phyloP scores from a whole-genome alignment of 129 eudicot genomes.

The sunflower (Helianthus annuus) region HanXRQr2.0-SUNRISE NC_035436.2:23804531-23805030 shows the following conservation, averaged over 20 bases:
- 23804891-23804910: too few relatives aligned
- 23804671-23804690: slow-evolving; percentile 37
- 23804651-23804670: slow-evolving; percentile 44
- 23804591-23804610: slow-evolving; percentile 52
- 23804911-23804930: too few relatives aligned
- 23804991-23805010: too few relatives aligned
- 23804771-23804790: background rate
- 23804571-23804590: slow-evolving; percentile 47
- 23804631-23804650: slow-evolving; percentile 39
- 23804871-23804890: background rate
- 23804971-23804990: too few relatives aligned
- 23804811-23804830: slow-evolving; percentile 18
- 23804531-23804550: slow-evolving; percentile 62
- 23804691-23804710: slow-evolving; percentile 44
- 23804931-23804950: too few relatives aligned
- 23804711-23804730: slow-evolving; percentile 8
- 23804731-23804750: slow-evolving; percentile 11
- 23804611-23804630: slow-evolving; percentile 44
- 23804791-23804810: background rate
- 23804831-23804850: slow-evolving; percentile 8
- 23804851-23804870: background rate
- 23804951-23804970: too few relatives aligned
- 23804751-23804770: background rate
- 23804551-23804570: slow-evolving; percentile 24
- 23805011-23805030: too few relatives aligned